Evolutionary conservation across 1,284 basidiomycete genomes (phyloP).

Genomic region (Austroboletus rostrupii): DNA sequence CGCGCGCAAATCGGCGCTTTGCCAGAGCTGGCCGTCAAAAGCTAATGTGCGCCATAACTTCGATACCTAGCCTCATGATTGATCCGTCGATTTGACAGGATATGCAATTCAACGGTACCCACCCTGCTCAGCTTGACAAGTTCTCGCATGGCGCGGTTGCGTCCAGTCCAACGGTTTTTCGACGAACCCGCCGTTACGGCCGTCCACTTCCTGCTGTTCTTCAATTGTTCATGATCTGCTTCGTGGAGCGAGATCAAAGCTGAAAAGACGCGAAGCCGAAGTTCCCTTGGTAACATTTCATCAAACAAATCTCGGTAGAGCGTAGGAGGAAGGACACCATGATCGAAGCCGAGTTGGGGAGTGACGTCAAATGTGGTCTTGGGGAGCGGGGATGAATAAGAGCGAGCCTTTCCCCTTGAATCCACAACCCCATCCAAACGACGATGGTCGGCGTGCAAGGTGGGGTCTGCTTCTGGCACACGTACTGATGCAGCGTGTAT

Average conservation of each 20-base stretch:
- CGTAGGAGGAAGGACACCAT: conserved; percentile 48
- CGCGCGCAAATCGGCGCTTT: conserved; percentile 53
- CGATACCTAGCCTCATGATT: conserved; percentile 60
- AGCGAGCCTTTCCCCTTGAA: conserved; percentile 51
- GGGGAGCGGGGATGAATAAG: conserved; percentile 61
- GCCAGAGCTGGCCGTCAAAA: conserved; percentile 88
- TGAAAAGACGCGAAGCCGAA: conserved; percentile 64
- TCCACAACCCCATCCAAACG: conserved; percentile 14
- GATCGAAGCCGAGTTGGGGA: conserved; percentile 38
- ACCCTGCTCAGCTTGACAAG: conserved; percentile 79
- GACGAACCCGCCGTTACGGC: conserved; percentile 51
- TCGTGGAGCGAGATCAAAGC: conserved; percentile 53
- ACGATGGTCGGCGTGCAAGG: conserved; percentile 12
- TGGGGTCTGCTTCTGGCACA: conserved; percentile 3
- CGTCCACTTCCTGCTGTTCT: conserved; percentile 51
- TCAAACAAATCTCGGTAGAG: conserved; percentile 58
- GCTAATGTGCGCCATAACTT: conserved; percentile 75
- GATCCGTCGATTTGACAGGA: conserved; percentile 13
- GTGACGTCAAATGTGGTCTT: conserved; percentile 54
- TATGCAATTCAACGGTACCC: conserved; percentile 31
- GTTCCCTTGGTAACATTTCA: conserved; percentile 66
- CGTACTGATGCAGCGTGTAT: conserved; percentile 17
- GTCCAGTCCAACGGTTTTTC: conserved; percentile 67
- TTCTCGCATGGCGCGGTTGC: conserved; percentile 68
- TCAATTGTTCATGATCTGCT: conserved; percentile 43